Conservation (phyloP, 1,139 yeast genomes). For the Nakaseomyces uthaithaninus region DNA sequence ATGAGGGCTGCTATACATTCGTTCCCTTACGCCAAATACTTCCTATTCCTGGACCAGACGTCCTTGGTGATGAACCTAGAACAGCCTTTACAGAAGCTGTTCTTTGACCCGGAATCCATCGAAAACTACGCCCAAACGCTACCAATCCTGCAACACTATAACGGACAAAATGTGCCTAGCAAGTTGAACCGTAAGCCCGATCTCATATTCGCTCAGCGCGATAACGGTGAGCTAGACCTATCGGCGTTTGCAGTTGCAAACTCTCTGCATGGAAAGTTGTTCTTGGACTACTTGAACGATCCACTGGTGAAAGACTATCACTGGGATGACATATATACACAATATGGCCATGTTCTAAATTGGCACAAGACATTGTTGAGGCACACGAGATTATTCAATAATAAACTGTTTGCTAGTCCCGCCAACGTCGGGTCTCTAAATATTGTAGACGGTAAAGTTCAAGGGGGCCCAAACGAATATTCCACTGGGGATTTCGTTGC, state of each 20-base stretch:
- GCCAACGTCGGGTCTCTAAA: not conserved
- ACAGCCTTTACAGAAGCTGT: conserved; percentile 47
- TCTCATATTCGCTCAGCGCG: not conserved
- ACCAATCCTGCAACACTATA: conserved; percentile 5
- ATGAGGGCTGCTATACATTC: conserved; percentile 80
- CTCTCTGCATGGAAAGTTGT: conserved; percentile 52
- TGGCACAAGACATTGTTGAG: conserved; percentile 85
- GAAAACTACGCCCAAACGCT: conserved; percentile 31
- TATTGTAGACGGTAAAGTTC: not conserved
- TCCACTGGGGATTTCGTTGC: conserved; percentile 52
- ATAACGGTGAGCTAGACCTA: conserved; percentile 43
- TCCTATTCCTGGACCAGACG: conserved; percentile 77
- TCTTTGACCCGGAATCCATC: conserved; percentile 53
- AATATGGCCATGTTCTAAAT: conserved; percentile 75
- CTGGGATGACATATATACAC: conserved; percentile 56
- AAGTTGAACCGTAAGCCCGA: not conserved
- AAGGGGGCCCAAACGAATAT: not conserved
- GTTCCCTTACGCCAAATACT: conserved; percentile 74
- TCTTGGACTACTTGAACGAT: conserved; percentile 71
- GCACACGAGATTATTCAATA: conserved; percentile 63
- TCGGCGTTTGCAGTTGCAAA: conserved; percentile 62
- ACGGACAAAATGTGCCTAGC: not conserved
- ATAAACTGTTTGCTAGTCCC: conserved; percentile 37
- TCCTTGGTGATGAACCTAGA: conserved; percentile 61
- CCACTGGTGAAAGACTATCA: conserved; percentile 57